Percentiles rank a stretch among this genome's conserved stretches.
Conservation (phyloP, 1,284 basidiomycete genomes). For the Rhodotorula sp. region DNA sequence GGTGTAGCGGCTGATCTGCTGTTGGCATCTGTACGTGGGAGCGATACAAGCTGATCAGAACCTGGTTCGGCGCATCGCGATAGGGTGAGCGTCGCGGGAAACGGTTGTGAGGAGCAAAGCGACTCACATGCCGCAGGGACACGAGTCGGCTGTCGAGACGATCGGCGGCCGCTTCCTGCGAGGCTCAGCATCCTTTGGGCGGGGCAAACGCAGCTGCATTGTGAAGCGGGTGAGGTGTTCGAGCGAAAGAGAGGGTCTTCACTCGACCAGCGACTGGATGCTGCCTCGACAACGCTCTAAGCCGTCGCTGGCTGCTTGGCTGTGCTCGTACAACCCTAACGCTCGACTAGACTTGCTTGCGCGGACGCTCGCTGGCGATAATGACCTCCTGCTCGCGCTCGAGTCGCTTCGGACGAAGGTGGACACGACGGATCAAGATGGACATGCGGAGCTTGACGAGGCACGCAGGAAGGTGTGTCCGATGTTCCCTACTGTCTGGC, state of each 20-base stretch:
- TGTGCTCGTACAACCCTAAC: neutral
- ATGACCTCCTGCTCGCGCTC: neutral
- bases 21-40: constrained; percentile 59
- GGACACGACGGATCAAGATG: neutral
- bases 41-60: too few relatives aligned
- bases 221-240: too few relatives aligned
- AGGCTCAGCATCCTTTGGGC: constrained; percentile 6
- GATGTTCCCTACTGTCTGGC: neutral
- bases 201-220: constrained; percentile 25
- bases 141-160: constrained; percentile 19
- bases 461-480: neutral
- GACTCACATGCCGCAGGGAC: constrained; percentile 25
- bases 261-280: neutral
- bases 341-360: neutral
- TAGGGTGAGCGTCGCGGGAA: neutral
- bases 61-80: neutral
- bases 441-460: neutral
- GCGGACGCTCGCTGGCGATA: neutral
- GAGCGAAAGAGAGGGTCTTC: neutral
- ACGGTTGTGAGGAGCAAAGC: neutral
- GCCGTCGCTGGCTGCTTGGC: constrained; percentile 1
- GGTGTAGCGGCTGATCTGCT: constrained; percentile 71
- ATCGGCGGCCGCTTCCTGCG: constrained; percentile 24
- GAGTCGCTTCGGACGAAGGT: too few relatives aligned
- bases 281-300: neutral